phyloP scores from a whole-genome alignment of 2,329 filamentous ascomycete genomes.

The Alternaria sp. region DNA sequence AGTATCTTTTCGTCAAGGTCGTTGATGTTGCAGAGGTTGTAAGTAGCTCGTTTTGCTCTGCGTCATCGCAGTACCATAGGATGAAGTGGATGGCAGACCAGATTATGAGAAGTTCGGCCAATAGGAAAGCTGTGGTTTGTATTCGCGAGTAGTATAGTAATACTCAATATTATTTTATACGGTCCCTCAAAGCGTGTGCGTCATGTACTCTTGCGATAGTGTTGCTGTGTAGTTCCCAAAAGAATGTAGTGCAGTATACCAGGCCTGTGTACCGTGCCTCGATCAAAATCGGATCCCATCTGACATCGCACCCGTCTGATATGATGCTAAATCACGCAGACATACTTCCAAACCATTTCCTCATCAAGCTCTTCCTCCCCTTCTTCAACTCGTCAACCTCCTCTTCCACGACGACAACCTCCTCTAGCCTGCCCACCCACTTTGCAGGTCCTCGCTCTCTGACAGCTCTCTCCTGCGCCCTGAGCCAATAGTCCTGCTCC shows the following conservation, averaged over 20 bases:
- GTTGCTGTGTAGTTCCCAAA: neutral
- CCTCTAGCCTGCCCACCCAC: conserved; percentile 1
- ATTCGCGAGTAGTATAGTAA: neutral
- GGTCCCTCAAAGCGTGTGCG: neutral
- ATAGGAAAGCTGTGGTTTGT: neutral
- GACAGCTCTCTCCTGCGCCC: conserved; percentile 37
- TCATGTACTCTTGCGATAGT: neutral
- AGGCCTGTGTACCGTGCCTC: neutral
- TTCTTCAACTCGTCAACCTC: conserved; percentile 7
- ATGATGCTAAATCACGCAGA: neutral
- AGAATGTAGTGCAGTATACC: neutral
- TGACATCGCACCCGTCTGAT: neutral
- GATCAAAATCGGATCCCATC: neutral
- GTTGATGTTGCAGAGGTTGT: too few relatives aligned
- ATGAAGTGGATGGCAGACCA: neutral
- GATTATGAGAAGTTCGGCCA: neutral
- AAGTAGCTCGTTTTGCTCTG: too few relatives aligned
- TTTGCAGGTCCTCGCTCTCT: conserved; percentile 20
- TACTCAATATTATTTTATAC: neutral
- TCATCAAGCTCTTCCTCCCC: conserved; percentile 22
- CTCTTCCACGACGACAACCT: conserved; percentile 4
- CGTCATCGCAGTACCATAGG: neutral
- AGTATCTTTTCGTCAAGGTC: too few relatives aligned
- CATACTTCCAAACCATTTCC: conserved; percentile 24
- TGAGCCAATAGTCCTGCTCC: conserved; percentile 37